A percentile compares a stretch with the other conserved stretches of the same genome.
Conservation (phyloP, 208 protist species). For the Lotmaria passim region DNA sequence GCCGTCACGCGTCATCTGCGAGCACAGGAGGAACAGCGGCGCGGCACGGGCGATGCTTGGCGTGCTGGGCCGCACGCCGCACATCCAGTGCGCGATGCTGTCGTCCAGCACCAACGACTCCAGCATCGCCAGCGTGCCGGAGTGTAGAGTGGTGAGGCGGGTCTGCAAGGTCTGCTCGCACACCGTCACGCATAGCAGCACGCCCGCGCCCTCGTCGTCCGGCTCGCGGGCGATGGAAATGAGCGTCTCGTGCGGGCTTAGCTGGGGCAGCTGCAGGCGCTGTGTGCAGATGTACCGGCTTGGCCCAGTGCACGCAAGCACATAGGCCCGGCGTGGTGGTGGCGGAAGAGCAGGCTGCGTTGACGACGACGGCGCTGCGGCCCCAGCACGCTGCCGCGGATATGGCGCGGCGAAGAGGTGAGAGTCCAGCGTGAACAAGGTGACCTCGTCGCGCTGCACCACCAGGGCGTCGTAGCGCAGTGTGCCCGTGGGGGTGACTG, state of each 20-base stretch:
- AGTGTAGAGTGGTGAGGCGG: slow-evolving; percentile 26
- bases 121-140: slow-evolving; percentile 22
- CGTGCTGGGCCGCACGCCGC: slow-evolving; percentile 24
- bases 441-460: slow-evolving; percentile 25
- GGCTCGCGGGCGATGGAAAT: slow-evolving; percentile 20
- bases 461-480: slow-evolving; percentile 32
- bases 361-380: background rate
- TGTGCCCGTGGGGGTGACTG: background rate
- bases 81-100: slow-evolving; percentile 38
- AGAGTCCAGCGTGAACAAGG: slow-evolving; percentile 22
- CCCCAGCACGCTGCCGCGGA: background rate
- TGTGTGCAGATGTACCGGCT: slow-evolving; percentile 33
- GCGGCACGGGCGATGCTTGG: slow-evolving; percentile 4
- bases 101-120: slow-evolving; percentile 24
- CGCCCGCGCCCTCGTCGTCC: slow-evolving; percentile 26
- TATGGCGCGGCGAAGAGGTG: slow-evolving; percentile 24
- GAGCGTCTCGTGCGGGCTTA: slow-evolving; percentile 23
- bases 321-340: slow-evolving; percentile 6
- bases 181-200: slow-evolving; percentile 33
- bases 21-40: slow-evolving; percentile 32
- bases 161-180: slow-evolving; percentile 10
- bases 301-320: slow-evolving; percentile 15
- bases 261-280: slow-evolving; percentile 17
- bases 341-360: background rate
- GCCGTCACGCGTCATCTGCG: background rate